Evolutionary conservation across 345 rosid genomes (phyloP), one percentile per base, ranked within the genome.

Genomic region (Camelina hispida): DNA sequence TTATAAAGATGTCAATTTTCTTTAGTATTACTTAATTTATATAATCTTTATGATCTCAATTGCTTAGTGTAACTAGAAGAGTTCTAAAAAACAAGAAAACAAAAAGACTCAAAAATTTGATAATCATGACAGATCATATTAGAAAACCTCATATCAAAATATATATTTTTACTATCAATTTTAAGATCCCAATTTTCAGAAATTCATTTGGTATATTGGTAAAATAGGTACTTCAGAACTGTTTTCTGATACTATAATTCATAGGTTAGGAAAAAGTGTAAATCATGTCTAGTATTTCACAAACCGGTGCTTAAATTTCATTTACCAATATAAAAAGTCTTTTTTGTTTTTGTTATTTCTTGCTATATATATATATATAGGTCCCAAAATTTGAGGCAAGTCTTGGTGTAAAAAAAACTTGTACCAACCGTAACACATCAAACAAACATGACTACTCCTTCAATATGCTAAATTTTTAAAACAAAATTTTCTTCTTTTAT

Each of bases 361-460:
- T 13, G 46, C 47, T 6, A 10, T 32, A 32, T 32, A 34, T 34
- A 30, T 32, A 32, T 32, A 32, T 32, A 32, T 43, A 43, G 40
- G 40, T 14, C 1, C 15, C 17, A 15, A 15, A 14, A 5, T 14
- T 14, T 44, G 17, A 40, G 43, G 43, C 14, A 40, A 14, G n/a
- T 23, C 30, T 60, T 72, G 28, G 38, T 28, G 25, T 48, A 20
- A 15, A 64, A 64, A 18, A 53, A 15, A 54, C 20, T 58, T 50
- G 58, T 30, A 0, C 22, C 46, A 65, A 68, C n/a, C 58, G 37
- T 48, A 50, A 48, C 60, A 59, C 60, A 28, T 18, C 44, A 60
- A 20, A 32, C 54, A 44, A 61, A 60, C 69, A 52, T 58, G 61
- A 67, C 43, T 38, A 50, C 35, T 58, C 23, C 52, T 57, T 66